These are phyloP conservation scores for Cicer cuneatum DNA, from an alignment of 306 rosid genomes.

Conservation along the genomic window DNA sequence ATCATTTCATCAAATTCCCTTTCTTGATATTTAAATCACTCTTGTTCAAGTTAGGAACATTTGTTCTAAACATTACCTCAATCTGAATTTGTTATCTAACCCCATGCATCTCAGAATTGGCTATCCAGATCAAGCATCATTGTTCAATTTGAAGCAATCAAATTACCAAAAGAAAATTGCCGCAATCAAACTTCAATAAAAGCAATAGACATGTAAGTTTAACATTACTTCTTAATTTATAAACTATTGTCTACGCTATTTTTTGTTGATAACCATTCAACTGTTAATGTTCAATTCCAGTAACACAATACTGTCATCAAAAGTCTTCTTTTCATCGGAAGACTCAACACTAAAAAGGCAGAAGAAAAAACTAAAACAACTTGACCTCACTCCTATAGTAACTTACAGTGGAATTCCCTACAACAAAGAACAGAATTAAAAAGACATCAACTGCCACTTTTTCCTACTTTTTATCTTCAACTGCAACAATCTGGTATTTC, in stretches of 20 bases:
- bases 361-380: neutral
- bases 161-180: neutral
- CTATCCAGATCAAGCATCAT: neutral
- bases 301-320: neutral
- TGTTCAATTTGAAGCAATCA: too few species aligned
- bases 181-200: conserved; percentile 1
- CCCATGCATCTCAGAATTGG: too few species aligned
- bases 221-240: neutral
- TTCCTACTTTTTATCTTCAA: conserved; percentile 47
- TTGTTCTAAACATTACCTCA: too few species aligned
- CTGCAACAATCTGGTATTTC: conserved; percentile 83
- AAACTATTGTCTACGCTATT: neutral
- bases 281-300: neutral
- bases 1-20: too few species aligned
- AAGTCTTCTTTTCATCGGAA: neutral
- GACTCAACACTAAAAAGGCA: neutral
- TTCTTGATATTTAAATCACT: too few species aligned
- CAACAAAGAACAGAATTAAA: neutral
- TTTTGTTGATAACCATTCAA: neutral
- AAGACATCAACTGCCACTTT: neutral
- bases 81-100: too few species aligned
- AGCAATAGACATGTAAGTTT: too few species aligned
- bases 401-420: conserved; percentile 6
- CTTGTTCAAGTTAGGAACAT: too few species aligned
- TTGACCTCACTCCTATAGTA: conserved; percentile 1